These are phyloP conservation scores for Wallacemonas sp. DNA, from an alignment of 208 protist species.

Conservation along the genomic window DNA sequence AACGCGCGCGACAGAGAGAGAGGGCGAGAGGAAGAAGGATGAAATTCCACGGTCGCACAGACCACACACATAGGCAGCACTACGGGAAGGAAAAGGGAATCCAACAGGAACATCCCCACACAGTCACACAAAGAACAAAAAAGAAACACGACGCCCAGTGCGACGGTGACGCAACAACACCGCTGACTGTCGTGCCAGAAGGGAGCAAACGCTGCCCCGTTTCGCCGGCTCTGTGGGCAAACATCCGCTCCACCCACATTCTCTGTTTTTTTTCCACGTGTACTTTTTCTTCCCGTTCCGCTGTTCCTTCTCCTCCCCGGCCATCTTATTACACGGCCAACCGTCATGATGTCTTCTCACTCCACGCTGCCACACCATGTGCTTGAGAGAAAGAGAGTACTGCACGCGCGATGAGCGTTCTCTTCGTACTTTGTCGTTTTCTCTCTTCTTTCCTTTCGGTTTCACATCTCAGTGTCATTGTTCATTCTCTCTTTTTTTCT, in stretches of 20 bases:
- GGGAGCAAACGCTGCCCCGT: too few relatives aligned
- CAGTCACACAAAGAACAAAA: conserved; percentile 3
- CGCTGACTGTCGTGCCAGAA: too few relatives aligned
- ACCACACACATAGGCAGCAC: background rate
- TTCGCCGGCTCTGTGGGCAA: too few relatives aligned
- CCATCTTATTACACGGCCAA: too few relatives aligned
- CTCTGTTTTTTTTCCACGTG: too few relatives aligned
- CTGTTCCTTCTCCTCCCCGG: too few relatives aligned
- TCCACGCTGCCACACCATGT: too few relatives aligned
- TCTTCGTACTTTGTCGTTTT: background rate
- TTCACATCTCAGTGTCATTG: background rate
- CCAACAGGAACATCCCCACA: background rate
- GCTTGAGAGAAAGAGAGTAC: too few relatives aligned
- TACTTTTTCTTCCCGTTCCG: background rate
- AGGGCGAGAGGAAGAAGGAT: background rate
- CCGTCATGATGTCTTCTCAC: too few relatives aligned
- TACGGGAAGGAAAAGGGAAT: background rate
- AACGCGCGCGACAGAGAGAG: background rate
- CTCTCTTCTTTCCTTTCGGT: background rate
- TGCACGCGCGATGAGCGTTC: background rate
- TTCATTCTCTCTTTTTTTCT: conserved; percentile 6
- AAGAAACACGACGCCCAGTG: background rate
- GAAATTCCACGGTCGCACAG: background rate
- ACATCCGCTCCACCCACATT: too few relatives aligned
- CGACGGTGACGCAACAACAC: too few relatives aligned